Evolutionary conservation across 176 grass and related monocot species (phyloP), one percentile per base, ranked within the genome.

Genomic region (Phyllostachys edulis): DNA sequence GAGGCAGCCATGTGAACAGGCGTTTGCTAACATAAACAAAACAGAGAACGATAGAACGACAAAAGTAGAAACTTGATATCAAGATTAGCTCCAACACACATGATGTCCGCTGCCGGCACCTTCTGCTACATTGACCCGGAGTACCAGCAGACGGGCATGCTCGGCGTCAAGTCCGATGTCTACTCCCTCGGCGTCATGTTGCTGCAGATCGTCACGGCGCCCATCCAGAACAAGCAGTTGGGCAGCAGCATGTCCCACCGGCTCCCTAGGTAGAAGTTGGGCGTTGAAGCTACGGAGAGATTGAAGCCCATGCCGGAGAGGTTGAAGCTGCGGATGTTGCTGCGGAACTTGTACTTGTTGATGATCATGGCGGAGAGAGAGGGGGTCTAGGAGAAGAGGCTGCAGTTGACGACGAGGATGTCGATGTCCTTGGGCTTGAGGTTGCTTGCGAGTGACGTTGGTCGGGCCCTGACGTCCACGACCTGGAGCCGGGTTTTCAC

Each of bases 301-400:
- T n/a, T n/a, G n/a, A n/a, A 97, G 0, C 94, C 94, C 94, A 97
- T 97, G 7, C 94, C 94, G 51, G 94, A 97, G 23, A 97, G 76
- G 88, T 97, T 97, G 87, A 97, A 97, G 90, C 94, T 97, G 5
- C 90, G 88, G 63, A 90, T 90, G 82, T 97, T 97, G 85, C 92
- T 94, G 5, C 94, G 84, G 6, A 97, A 87, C 83, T 92, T 97
- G 88, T 97, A 97, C 90, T 89, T 90, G 72, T 97, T 97, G 69
- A 97, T 88, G 82, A 97, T 97, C 92, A 97, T 97, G 44, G 94
- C 94, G 9, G 94, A 97, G 4, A 97, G 92, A 0, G 94, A 97
- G 0, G 94, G 94, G 11, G 94, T 97, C 1, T 92, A 90, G 0
- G 94, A 94, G 78, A 92, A 92, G 7, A 92, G 82, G 69, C 90